These are phyloP conservation scores for Anisodus tanguticus DNA, from an alignment of 257 asterid genomes.

Conservation along the genomic window DNA sequence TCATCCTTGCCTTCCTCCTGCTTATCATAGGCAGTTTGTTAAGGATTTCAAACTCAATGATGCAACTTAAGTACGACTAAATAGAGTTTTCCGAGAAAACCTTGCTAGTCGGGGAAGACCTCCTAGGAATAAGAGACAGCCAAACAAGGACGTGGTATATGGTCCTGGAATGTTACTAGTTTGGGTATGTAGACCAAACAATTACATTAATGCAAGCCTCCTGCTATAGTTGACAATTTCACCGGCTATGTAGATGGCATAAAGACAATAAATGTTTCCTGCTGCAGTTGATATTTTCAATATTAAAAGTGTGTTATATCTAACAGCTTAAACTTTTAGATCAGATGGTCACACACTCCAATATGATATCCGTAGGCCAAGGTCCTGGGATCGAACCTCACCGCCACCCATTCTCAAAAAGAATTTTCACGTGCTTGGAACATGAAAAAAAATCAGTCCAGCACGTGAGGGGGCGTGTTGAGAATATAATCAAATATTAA, in stretches of 20 bases:
- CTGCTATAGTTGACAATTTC: conserved; percentile 1
- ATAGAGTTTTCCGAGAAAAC: not conserved
- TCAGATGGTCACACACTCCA: too few relatives aligned
- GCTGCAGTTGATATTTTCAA: not conserved
- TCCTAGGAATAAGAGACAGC: not conserved
- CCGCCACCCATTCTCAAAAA: too few relatives aligned
- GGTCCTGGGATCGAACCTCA: too few relatives aligned
- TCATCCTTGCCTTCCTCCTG: not conserved
- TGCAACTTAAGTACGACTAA: too few relatives aligned
- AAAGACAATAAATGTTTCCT: not conserved
- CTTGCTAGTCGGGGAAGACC: not conserved
- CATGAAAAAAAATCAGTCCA: too few relatives aligned
- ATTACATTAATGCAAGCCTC: conserved; percentile 13
- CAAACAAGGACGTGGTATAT: not conserved
- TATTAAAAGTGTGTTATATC: too few relatives aligned
- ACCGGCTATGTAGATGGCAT: not conserved
- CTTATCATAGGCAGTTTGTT: not conserved
- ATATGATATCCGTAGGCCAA: too few relatives aligned
- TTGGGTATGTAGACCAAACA: not conserved
- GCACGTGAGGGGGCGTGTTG: too few relatives aligned
- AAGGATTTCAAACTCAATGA: too few relatives aligned
- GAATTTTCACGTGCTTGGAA: too few relatives aligned
- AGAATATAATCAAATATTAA: too few relatives aligned
- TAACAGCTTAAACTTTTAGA: too few relatives aligned
- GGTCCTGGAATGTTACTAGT: not conserved